Conservation (phyloP, 306 rosid genomes). For the Trifolium fragiferum region DNA sequence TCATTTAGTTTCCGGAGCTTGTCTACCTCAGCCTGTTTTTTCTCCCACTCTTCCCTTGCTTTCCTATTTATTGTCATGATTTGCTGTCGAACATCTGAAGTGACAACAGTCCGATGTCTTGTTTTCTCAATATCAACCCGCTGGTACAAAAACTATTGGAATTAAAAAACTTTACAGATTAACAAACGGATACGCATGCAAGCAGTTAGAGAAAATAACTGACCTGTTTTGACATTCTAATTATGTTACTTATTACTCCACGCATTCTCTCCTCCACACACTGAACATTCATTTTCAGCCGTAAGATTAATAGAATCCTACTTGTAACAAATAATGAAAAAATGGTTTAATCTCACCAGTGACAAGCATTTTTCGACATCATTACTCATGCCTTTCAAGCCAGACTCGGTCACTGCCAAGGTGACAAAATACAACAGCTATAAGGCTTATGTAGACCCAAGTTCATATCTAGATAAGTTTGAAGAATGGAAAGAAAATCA, state of each 20-base stretch:
- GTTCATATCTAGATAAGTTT: slow-evolving; percentile 29
- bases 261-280: slow-evolving; percentile 96
- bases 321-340: slow-evolving; percentile 30
- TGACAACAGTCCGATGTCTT: slow-evolving; percentile 68
- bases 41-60: slow-evolving; percentile 90
- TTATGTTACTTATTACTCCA: slow-evolving; percentile 77
- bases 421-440: slow-evolving; percentile 37
- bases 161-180: slow-evolving; percentile 35
- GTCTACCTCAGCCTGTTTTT: slow-evolving; percentile 84
- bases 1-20: slow-evolving; percentile 74
- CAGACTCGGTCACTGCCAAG: slow-evolving; percentile 78
- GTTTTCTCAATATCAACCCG: slow-evolving; percentile 79
- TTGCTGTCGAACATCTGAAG: slow-evolving; percentile 79
- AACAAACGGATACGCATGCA: slow-evolving; percentile 26
- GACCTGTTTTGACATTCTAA: slow-evolving; percentile 91
- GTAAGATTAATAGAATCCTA: slow-evolving; percentile 40
- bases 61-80: slow-evolving; percentile 71
- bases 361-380: slow-evolving; percentile 93
- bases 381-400: slow-evolving; percentile 69
- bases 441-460: slow-evolving; percentile 34
- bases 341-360: slow-evolving; percentile 68
- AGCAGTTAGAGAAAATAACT: slow-evolving; percentile 42
- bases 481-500: slow-evolving; percentile 38
- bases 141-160: slow-evolving; percentile 50
- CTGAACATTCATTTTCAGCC: slow-evolving; percentile 58